These are phyloP conservation scores for Solanum chiquidenum DNA, from an alignment of 257 asterid species.

Conservation along the genomic window DNA sequence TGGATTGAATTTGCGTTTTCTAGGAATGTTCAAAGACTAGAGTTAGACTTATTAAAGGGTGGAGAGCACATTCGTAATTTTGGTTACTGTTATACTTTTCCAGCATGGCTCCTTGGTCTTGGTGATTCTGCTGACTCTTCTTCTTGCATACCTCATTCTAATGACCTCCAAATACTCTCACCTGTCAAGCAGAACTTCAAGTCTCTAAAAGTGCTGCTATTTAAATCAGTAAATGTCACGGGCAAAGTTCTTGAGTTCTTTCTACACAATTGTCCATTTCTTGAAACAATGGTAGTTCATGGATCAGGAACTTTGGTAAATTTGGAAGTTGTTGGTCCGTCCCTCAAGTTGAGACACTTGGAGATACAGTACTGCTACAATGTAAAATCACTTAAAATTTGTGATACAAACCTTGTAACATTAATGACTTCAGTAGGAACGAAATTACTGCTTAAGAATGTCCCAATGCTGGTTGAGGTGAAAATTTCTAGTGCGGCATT, in stretches of 20 bases:
- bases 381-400: slow-evolving; percentile 18
- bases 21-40: background rate
- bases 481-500: slow-evolving; percentile 1
- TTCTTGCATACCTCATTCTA: background rate
- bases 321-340: slow-evolving; percentile 15
- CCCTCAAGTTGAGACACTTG: slow-evolving; percentile 24
- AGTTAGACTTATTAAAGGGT: background rate
- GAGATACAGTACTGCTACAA: slow-evolving; percentile 19
- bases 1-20: background rate
- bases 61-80: rapidly evolving
- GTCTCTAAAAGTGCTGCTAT: slow-evolving; percentile 15
- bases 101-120: background rate
- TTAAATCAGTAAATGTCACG: slow-evolving; percentile 34
- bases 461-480: slow-evolving; percentile 37
- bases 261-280: slow-evolving; percentile 19
- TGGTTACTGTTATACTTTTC: too few relatives aligned
- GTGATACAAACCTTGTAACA: slow-evolving; percentile 29
- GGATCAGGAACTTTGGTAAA: slow-evolving; percentile 18
- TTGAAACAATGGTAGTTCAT: slow-evolving; percentile 21
- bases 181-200: background rate
- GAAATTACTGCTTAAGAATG: slow-evolving; percentile 14
- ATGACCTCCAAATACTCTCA: background rate
- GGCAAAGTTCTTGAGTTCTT: slow-evolving; percentile 28
- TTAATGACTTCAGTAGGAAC: background rate
- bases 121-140: background rate